Evolutionary conservation across 306 rosid species (phyloP).

Genomic region (Arachis stenosperma): DNA sequence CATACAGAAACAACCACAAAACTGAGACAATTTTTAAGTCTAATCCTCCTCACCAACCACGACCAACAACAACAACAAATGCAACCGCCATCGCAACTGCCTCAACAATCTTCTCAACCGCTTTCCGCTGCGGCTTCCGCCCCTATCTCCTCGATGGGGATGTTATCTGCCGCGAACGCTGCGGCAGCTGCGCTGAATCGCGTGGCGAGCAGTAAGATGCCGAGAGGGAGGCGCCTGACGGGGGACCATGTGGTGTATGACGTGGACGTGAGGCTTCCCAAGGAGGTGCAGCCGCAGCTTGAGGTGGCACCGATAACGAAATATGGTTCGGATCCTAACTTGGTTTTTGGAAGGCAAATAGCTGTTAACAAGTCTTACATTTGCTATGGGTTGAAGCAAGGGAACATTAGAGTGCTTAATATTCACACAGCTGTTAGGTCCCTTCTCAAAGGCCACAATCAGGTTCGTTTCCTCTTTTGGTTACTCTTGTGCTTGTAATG

Average conservation of each 20-base stretch:
- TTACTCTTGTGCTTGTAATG: not conserved
- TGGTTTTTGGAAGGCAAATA: slow-evolving; percentile 91
- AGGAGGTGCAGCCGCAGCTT: slow-evolving; percentile 95
- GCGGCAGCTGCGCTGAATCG: slow-evolving; percentile 55
- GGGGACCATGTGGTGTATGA: slow-evolving; percentile 82
- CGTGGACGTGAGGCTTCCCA: slow-evolving; percentile 70
- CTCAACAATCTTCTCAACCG: not conserved
- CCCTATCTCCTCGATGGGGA: slow-evolving; percentile 27
- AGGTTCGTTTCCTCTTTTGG: slow-evolving; percentile 52
- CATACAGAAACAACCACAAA: no score
- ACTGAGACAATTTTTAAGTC: no score
- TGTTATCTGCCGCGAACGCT: slow-evolving; percentile 45
- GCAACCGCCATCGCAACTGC: not conserved
- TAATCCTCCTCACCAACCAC: slow-evolving; percentile 50
- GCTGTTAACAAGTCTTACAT: slow-evolving; percentile 94
- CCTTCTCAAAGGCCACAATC: slow-evolving; percentile 87
- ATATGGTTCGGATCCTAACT: slow-evolving; percentile 95
- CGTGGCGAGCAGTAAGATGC: slow-evolving; percentile 79
- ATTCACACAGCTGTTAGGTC: slow-evolving; percentile 87
- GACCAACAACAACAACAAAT: slow-evolving; percentile 15
- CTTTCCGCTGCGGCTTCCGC: not conserved
- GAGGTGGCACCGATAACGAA: slow-evolving; percentile 96
- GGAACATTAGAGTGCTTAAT: slow-evolving; percentile 87
- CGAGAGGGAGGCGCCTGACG: slow-evolving; percentile 76
- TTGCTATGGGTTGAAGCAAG: slow-evolving; percentile 94